phyloP scores from a whole-genome alignment of 257 asterid genomes.

The Solanum habrochaites region DNA sequence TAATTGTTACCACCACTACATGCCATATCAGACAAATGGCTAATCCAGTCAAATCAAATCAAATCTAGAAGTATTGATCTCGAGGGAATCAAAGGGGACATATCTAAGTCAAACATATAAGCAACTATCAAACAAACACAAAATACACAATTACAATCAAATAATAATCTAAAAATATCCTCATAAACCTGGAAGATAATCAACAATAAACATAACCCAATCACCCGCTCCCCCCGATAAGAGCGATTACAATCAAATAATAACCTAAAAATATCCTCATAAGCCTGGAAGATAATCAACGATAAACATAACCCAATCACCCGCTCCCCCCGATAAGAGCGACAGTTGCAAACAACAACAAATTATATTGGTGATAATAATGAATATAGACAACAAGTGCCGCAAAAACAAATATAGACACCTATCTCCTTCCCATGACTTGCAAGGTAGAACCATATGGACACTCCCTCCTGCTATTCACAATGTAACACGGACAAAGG shows the following conservation, averaged over 20 bases:
- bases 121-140: background rate
- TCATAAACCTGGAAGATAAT: too few species aligned
- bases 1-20: background rate
- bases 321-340: background rate
- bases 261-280: background rate
- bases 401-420: background rate
- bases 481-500: background rate
- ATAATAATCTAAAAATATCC: background rate
- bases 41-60: background rate
- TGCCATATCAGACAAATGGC: background rate
- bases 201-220: background rate
- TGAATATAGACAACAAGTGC: background rate
- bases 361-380: background rate
- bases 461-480: background rate
- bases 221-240: too few species aligned
- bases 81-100: background rate
- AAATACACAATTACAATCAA: too few species aligned
- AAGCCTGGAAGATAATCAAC: too few species aligned
- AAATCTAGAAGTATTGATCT: background rate
- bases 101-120: background rate
- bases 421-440: background rate
- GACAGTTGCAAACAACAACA: background rate
- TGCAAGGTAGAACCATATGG: background rate
- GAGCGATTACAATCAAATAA: too few species aligned
- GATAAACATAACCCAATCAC: background rate